Conservation (phyloP, 441 rosid genomes). For the Adansonia rubrostipa region DNA sequence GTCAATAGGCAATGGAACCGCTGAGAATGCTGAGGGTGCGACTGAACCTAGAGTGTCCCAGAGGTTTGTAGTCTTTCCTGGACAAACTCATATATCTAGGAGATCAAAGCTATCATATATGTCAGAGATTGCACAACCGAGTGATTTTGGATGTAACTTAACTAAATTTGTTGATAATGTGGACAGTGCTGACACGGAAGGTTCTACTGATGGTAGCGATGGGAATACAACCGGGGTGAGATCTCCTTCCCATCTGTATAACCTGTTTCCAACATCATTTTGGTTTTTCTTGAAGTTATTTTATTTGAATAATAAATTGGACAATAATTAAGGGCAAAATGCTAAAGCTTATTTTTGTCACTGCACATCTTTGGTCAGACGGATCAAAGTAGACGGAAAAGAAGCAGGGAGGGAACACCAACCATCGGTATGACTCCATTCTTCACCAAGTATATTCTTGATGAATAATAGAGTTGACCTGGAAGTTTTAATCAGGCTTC, state of each 20-base stretch:
- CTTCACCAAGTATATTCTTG: constrained; percentile 29
- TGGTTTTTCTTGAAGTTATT: neutral
- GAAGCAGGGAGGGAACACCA: constrained; percentile 44
- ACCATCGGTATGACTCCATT: constrained; percentile 36
- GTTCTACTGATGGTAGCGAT: constrained; percentile 69
- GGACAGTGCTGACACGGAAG: constrained; percentile 50
- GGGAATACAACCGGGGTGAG: constrained; percentile 68
- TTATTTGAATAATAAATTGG: neutral
- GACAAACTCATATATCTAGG: neutral
- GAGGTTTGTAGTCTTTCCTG: constrained; percentile 52
- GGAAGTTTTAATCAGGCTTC: constrained; percentile 6
- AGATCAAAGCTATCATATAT: neutral
- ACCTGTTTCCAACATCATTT: constrained; percentile 1
- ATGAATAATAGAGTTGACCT: constrained; percentile 25
- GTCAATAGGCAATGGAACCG: constrained; percentile 71
- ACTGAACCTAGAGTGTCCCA: constrained; percentile 51
- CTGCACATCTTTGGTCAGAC: constrained; percentile 37
- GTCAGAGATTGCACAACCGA: neutral
- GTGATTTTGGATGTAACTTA: neutral
- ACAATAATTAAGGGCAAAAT: neutral
- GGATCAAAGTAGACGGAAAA: constrained; percentile 42
- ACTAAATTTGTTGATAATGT: constrained; percentile 27
- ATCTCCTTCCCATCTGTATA: constrained; percentile 2
- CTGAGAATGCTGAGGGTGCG: constrained; percentile 51
- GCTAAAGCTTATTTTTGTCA: constrained; percentile 5